Base-by-base conservation (phyloP, 805 yeast genomes). In the Candida methanosorbosa region DNA sequence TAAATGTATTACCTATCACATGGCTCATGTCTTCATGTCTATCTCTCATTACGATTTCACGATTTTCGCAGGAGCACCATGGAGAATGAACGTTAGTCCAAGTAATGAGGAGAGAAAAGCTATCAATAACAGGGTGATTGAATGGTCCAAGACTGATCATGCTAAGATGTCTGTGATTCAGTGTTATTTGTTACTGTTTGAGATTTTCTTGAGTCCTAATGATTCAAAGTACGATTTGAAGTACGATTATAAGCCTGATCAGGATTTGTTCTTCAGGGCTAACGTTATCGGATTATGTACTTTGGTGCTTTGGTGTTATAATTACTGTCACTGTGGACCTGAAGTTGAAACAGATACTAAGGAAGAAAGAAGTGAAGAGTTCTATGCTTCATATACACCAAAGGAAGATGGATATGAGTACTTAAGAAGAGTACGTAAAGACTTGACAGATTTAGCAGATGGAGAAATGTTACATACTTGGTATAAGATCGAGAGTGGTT, bases 31-130 rank as follows among this genome's bases (percentile, higher is more conserved):
- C 13, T 71, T 77, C 30, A 70, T 84, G 50, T 73, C 83, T 34
- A 69, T 81, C 20, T 78, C 82, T 37, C 85, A 82, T 42, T 78
- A 81, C 54, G 94, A 85, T 54, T 74, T 82, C 38, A 81, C 81
- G 35, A 78, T 82, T 5, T 79, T 66, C 53, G 79, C 88, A 2
- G 95, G 95, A 1, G 82, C 86, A 7, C 92, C 92, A 1, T 74
- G 81, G 59, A 70, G 87, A 46, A 78, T 81, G 78, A 81, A 74
- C 46, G 85, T 78, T 24, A 63, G 62, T 26, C 76, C 81, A 9
- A 71, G 74, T 5, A 50, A 59, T 1, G 78, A 73, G 38, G 61
- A 56, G 26, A 68, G 73, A 42, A 65, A 66, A 17, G 58, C 64
- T 3, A 75, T 72, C 11, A 61, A 65, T 27, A 57, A 57, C 12